These are phyloP conservation scores for Cucurbita maxima DNA, from an alignment of 306 rosid species.

Conservation along the genomic window DNA sequence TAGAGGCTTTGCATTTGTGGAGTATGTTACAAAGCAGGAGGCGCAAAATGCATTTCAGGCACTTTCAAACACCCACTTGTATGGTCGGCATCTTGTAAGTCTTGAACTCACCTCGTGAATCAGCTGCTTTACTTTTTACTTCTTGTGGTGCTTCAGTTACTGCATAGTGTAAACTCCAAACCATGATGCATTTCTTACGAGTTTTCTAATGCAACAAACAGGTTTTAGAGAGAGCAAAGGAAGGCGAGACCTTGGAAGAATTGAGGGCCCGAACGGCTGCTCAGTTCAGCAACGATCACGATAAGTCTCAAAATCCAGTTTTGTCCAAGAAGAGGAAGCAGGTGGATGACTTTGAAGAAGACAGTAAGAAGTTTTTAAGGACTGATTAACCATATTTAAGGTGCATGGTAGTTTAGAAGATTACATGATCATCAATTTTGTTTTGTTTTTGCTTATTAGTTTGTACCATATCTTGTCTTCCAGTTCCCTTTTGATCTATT, in stretches of 20 bases:
- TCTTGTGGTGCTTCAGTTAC: not conserved
- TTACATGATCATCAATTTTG: not conserved
- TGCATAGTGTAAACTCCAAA: not conserved
- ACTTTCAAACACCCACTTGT: conserved; percentile 64
- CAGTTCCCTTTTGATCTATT: conserved; percentile 5
- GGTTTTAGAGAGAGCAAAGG: conserved; percentile 86
- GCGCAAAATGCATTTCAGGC: conserved; percentile 62
- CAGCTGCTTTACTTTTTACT: not conserved
- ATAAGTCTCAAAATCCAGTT: conserved; percentile 28
- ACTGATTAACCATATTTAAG: conserved; percentile 11
- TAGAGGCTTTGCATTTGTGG: conserved; percentile 93
- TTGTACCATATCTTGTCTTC: not conserved
- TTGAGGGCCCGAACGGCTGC: conserved; percentile 58
- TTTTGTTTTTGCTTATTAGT: not conserved
- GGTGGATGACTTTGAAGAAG: conserved; percentile 33
- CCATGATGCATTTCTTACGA: not conserved
- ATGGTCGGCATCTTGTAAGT: conserved; percentile 88
- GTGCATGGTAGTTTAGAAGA: not conserved
- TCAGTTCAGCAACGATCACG: conserved; percentile 41
- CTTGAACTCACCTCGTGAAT: not conserved
- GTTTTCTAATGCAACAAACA: conserved; percentile 11
- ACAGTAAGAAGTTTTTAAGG: conserved; percentile 36
- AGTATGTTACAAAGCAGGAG: conserved; percentile 81
- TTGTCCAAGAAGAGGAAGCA: conserved; percentile 66
- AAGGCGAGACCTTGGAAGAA: conserved; percentile 82